Evolutionary conservation across 208 protist species (phyloP).

Genomic region (Crithidia bombi): DNA sequence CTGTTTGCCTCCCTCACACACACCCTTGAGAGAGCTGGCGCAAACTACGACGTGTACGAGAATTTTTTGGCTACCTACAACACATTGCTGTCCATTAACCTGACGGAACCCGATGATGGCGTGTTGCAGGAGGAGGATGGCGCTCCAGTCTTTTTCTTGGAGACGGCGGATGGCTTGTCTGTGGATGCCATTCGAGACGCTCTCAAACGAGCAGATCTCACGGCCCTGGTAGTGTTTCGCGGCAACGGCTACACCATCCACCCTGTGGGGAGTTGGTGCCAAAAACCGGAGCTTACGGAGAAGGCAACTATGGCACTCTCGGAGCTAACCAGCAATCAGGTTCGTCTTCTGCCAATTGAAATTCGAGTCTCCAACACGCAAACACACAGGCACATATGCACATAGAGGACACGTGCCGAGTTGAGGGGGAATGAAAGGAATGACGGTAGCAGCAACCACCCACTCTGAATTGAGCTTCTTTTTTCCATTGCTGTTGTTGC

Average conservation of each 20-base stretch:
- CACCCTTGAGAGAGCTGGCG: constrained; percentile 18
- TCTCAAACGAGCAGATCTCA: not conserved
- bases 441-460: not conserved
- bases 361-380: not conserved
- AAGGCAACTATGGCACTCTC: constrained; percentile 4
- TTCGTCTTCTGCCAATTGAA: constrained; percentile 6
- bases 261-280: constrained; percentile 8
- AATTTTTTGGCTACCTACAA: constrained; percentile 29
- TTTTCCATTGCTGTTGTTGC: no score
- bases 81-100: constrained; percentile 29
- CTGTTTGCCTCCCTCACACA: constrained; percentile 50
- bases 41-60: constrained; percentile 6
- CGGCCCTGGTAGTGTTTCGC: constrained; percentile 26
- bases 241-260: constrained; percentile 36
- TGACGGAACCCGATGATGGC: constrained; percentile 7
- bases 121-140: constrained; percentile 20
- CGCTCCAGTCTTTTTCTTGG: constrained; percentile 40
- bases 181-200: constrained; percentile 33
- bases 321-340: no score
- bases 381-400: not conserved
- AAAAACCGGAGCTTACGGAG: not conserved
- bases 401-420: no score
- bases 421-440: not conserved
- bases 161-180: constrained; percentile 7
- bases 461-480: no score